Conservation (phyloP, 1,284 basidiomycete genomes). For the Apiotrichum montevideense region DNA sequence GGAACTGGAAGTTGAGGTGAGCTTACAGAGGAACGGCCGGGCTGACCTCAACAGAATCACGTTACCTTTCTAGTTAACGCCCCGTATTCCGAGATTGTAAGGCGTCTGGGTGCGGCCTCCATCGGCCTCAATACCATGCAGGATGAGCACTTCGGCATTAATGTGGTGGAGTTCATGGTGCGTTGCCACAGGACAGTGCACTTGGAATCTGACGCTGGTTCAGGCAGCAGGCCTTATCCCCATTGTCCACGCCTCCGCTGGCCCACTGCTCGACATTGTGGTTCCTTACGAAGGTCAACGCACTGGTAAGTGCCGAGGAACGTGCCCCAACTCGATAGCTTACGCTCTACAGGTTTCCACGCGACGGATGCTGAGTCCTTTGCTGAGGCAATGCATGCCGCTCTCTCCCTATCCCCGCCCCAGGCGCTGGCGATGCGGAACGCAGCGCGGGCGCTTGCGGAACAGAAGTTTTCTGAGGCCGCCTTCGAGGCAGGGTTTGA, state of each 20-base stretch:
- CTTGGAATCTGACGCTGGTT: neutral
- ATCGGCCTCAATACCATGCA: constrained; percentile 95
- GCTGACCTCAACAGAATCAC: constrained; percentile 51
- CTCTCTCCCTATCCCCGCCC: constrained; percentile 56
- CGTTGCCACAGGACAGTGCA: neutral
- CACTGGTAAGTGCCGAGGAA: constrained; percentile 54
- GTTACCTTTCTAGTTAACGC: constrained; percentile 82
- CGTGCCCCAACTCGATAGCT: too few species aligned
- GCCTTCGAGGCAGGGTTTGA: constrained; percentile 71
- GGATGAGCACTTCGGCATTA: constrained; percentile 98
- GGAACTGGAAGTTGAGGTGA: constrained; percentile 62
- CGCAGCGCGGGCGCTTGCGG: constrained; percentile 64
- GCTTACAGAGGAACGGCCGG: constrained; percentile 58
- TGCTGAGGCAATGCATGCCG: constrained; percentile 61
- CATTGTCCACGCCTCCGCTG: constrained; percentile 85
- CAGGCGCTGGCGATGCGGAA: constrained; percentile 60
- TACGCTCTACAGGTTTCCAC: constrained; percentile 62
- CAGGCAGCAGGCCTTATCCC: constrained; percentile 92
- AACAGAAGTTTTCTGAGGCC: constrained; percentile 65
- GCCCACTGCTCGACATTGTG: constrained; percentile 86
- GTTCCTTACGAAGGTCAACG: constrained; percentile 63
- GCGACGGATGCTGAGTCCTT: constrained; percentile 67
- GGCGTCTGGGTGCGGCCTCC: constrained; percentile 64
- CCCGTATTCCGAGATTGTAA: constrained; percentile 63
- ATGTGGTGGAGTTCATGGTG: constrained; percentile 96